A percentile compares a stretch with the other conserved stretches of the same genome.
Conservation (phyloP, 176 grass and related monocot genomes). For the Juncus effusus region DNA sequence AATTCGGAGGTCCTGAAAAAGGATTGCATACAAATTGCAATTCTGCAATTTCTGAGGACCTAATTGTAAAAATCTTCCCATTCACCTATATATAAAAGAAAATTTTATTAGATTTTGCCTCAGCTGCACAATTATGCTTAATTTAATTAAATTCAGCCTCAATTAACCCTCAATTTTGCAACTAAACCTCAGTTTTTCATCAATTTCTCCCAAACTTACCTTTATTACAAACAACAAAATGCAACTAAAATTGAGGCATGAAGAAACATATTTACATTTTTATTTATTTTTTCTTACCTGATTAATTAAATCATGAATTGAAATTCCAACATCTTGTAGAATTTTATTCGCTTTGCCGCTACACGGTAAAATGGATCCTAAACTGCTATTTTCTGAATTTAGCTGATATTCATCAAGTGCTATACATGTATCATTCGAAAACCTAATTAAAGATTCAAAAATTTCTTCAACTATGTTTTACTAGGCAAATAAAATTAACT, state of each 20-base stretch:
- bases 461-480: background rate
- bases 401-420: slow-evolving; percentile 76
- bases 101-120: background rate
- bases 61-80: slow-evolving; percentile 60
- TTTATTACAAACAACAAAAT: background rate
- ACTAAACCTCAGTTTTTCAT: background rate
- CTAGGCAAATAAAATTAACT: background rate
- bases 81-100: slow-evolving; percentile 48
- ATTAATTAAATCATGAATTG: slow-evolving; percentile 71
- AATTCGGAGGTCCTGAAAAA: slow-evolving; percentile 69
- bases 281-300: slow-evolving; percentile 40
- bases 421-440: slow-evolving; percentile 63
- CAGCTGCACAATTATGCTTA: too few species aligned
- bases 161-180: background rate
- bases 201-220: too few species aligned
- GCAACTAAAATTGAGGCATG: background rate
- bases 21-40: slow-evolving; percentile 90
- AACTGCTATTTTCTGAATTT: slow-evolving; percentile 72
- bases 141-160: too few species aligned
- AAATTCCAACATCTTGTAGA: slow-evolving; percentile 51
- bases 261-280: slow-evolving; percentile 6
- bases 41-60: slow-evolving; percentile 43
- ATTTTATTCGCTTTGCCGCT: slow-evolving; percentile 35
- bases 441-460: slow-evolving; percentile 30
- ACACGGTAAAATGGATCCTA: slow-evolving; percentile 71